phyloP scores from a whole-genome alignment of 108 stramenopile genomes.

The Cyclotella atomus region DNA sequence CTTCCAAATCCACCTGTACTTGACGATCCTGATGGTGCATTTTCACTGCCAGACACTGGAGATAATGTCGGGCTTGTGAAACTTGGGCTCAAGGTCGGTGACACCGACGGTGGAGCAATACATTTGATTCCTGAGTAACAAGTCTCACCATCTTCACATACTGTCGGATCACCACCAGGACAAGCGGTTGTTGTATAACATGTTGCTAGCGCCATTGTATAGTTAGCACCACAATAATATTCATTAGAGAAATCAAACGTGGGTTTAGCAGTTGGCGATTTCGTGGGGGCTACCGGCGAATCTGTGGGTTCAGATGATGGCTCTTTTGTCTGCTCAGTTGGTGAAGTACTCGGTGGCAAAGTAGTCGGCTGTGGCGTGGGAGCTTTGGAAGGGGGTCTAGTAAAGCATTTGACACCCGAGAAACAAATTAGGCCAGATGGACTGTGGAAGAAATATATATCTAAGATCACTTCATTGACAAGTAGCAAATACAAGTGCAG shows the following conservation, averaged over 20 bases:
- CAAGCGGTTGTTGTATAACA: conserved; percentile 18
- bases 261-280: conserved; percentile 10
- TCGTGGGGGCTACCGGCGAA: conserved; percentile 17
- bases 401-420: conserved; percentile 18
- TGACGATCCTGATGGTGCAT: not conserved
- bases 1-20: not conserved
- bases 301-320: conserved; percentile 1
- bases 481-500: not conserved
- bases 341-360: not conserved
- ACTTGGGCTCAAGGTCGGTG: conserved; percentile 5
- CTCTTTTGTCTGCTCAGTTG: not conserved
- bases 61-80: too few relatives aligned
- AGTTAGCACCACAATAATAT: conserved; percentile 24
- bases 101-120: conserved; percentile 13
- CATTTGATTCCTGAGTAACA: conserved; percentile 12
- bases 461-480: too few relatives aligned
- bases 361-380: conserved; percentile 3
- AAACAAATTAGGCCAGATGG: conserved; percentile 6
- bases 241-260: conserved; percentile 32
- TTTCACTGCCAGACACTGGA: not conserved
- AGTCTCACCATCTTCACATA: conserved; percentile 6
- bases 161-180: conserved; percentile 4
- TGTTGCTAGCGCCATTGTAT: conserved; percentile 6
- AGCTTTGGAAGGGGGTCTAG: conserved; percentile 5
- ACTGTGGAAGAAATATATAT: too few relatives aligned